phyloP scores from a whole-genome alignment of 2,329 filamentous ascomycete genomes.

The Arthrobotrys pseudoclavata region DNA sequence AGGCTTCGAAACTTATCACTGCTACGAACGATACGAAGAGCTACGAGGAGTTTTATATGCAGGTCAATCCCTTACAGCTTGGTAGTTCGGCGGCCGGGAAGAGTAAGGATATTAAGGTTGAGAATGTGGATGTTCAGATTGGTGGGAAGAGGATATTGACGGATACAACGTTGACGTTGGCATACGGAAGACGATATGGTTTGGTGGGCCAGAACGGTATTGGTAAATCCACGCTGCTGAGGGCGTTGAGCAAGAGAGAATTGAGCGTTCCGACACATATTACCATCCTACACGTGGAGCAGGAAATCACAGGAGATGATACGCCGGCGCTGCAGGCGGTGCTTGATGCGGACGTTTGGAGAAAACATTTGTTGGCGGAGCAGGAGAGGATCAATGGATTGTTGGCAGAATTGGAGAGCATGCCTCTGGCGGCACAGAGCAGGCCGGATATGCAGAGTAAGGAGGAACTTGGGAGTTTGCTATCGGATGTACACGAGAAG shows the following conservation, averaged over 20 bases:
- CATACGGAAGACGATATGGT: slow-evolving; percentile 94
- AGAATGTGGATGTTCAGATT: slow-evolving; percentile 95
- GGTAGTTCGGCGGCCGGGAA: slow-evolving; percentile 79
- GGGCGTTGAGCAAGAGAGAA: slow-evolving; percentile 92
- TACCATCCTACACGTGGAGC: slow-evolving; percentile 98
- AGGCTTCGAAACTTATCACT: slow-evolving; percentile 89
- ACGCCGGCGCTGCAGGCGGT: slow-evolving; percentile 95
- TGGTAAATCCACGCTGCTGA: slow-evolving; percentile 92
- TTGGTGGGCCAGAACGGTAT: slow-evolving; percentile 99
- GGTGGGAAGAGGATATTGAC: slow-evolving; percentile 88
- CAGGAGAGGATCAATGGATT: slow-evolving; percentile 86
- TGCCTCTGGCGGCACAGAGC: slow-evolving; percentile 56
- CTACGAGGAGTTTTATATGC: slow-evolving; percentile 99
- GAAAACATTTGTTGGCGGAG: slow-evolving; percentile 91
- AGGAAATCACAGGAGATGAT: slow-evolving; percentile 97
- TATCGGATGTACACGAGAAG: slow-evolving; percentile 91
- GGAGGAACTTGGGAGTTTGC: slow-evolving; percentile 87
- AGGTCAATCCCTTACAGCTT: slow-evolving; percentile 94
- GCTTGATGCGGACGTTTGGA: slow-evolving; percentile 97
- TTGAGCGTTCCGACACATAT: slow-evolving; percentile 96
- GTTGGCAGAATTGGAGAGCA: slow-evolving; percentile 78
- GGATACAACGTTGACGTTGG: slow-evolving; percentile 89
- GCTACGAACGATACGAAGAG: slow-evolving; percentile 85
- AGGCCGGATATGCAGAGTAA: slow-evolving; percentile 68
- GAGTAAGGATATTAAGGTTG: slow-evolving; percentile 99